Evolutionary conservation across 2,329 filamentous ascomycete species (phyloP).

Genomic region (Lomentospora prolificans): DNA sequence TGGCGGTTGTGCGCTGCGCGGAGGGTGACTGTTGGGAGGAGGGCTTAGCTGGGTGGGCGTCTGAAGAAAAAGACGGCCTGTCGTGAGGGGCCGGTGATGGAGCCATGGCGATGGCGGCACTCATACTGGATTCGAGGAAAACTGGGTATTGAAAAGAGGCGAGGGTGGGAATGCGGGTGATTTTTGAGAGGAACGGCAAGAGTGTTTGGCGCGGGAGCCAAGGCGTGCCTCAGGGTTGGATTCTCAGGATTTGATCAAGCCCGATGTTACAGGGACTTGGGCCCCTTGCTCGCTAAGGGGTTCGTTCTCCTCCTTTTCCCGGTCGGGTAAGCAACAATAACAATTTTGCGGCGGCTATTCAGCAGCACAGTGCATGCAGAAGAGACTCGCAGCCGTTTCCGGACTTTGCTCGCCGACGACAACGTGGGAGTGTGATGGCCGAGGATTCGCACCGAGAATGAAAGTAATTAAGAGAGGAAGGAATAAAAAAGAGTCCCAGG

Average conservation of each 20-base stretch:
- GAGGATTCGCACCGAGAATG: too few relatives aligned
- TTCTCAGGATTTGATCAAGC: slow-evolving; percentile 3
- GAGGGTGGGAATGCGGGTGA: not conserved
- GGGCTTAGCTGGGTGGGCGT: slow-evolving; percentile 32
- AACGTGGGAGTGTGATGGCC: not conserved
- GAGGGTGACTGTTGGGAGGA: slow-evolving; percentile 27
- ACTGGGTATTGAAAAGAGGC: not conserved
- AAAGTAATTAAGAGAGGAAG: too few relatives aligned
- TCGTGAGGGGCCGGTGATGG: slow-evolving; percentile 59
- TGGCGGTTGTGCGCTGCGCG: slow-evolving; percentile 12
- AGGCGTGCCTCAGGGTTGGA: slow-evolving; percentile 2
- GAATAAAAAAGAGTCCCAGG: too few relatives aligned
- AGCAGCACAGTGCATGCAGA: slow-evolving; percentile 2
- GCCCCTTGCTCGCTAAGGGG: slow-evolving; percentile 1
- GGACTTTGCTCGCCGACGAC: not conserved
- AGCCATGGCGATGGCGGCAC: slow-evolving; percentile 58
- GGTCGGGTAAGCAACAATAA: slow-evolving; percentile 8
- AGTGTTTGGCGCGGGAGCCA: slow-evolving; percentile 5
- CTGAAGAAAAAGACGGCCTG: slow-evolving; percentile 46
- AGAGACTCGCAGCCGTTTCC: not conserved
- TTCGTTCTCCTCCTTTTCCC: slow-evolving; percentile 7
- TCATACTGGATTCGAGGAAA: slow-evolving; percentile 38
- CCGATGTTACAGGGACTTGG: slow-evolving; percentile 4
- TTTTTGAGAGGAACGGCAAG: not conserved
- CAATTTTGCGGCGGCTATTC: slow-evolving; percentile 9